Base-by-base conservation (phyloP, 495 filamentous ascomycete species). In the Aspergillus incahuasiensis region DNA sequence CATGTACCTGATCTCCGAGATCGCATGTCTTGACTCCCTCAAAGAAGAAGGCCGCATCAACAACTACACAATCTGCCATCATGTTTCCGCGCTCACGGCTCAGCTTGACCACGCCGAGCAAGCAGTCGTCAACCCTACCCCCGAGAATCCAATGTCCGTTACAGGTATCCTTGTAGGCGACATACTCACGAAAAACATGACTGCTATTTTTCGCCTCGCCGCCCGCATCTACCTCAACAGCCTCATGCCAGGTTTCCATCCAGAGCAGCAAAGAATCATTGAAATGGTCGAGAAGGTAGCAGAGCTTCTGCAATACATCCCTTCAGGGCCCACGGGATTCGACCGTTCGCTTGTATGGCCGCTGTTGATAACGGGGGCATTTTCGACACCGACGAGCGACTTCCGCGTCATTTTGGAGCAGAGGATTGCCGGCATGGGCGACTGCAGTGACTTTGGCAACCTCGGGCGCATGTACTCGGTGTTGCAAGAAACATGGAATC, bases 1-100 rank as follows among this genome's bases (percentile, higher is more conserved):
- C 67, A 97, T 98, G 94, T 98, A 95, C 66, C 80, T 97, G 54
- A 96, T 98, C 66, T 95, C 91, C 1, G 94, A 98, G 67, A 95
- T 97, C 62, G 89, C 94, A 12, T 97, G 94, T 70, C 80, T 98
- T 16, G 94, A 98, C 55, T 84, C 87, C 1, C 76, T 97, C 53
- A 95, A 91, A 78, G 70, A 70, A 32, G 86, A 90, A 30, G 86
- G 85, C 41, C 86, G 88, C 71, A 49, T 84, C 21, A 86, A 92
- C 57, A 84, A 90, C 55, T 78, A 91, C 41, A 76, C 84, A 35
- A 79, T 96, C 35, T 95, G 88, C 78, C 73, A 82, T 11, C 91
- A 96, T 68, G 86, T 97, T 20, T 80, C 81, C 53, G 77, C 84
- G 9, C 81, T 98, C 13, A 91, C 84, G 32, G 70, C 81, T 52